Evolutionary conservation across 116 monocot species (phyloP), one percentile per base, ranked within the genome.

Genomic region (Posidonia oceanica): DNA sequence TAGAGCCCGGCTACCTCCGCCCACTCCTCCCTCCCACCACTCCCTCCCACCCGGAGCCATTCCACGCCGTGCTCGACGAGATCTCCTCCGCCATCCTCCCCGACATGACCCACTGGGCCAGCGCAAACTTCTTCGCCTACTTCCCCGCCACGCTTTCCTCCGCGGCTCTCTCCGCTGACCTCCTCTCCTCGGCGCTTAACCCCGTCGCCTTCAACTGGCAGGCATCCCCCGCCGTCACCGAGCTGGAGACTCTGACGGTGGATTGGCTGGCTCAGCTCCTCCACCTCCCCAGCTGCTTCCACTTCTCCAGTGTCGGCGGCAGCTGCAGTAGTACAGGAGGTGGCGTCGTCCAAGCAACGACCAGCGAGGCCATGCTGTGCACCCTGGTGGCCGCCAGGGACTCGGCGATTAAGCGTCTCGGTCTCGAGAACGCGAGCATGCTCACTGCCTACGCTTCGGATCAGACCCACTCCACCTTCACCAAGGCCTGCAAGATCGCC

Each of bases 81-180:
- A 52, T 89, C 22, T 21, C 16, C 20, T 41, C 40, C 37, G 18
- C 73, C 62, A 70, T 89, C 48, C 16, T 89, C 61, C 89, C 86
- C 3, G 89, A 83, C 7, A 57, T 89, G 18, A 89, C 89, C 38
- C 86, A 89, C 75, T 89, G 89, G 89, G 68, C 69, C 71, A 81
- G 71, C 66, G 86, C 89, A 38, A 83, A 77, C 77, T 86, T 77
- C 79, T 86, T 56, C 70, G 89, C 89, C 41, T 89, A 79, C 77
- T 89, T 85, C 72, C 86, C 77, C 0, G 68, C 83, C 54, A 89
- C 73, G 48, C 72, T 71, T 14, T 81, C 81, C 81, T 76, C 81
- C 16, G 81, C 89, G 16, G 86, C 77, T 48, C 71, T 85, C 69
- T 54, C 69, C 0, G 83, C 76, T 36, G 89, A 89, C 71, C 77